Percentiles rank a stretch among this genome's conserved stretches.
Conservation (phyloP, 345 rosid genomes). For the Dovyalis caffra region DNA sequence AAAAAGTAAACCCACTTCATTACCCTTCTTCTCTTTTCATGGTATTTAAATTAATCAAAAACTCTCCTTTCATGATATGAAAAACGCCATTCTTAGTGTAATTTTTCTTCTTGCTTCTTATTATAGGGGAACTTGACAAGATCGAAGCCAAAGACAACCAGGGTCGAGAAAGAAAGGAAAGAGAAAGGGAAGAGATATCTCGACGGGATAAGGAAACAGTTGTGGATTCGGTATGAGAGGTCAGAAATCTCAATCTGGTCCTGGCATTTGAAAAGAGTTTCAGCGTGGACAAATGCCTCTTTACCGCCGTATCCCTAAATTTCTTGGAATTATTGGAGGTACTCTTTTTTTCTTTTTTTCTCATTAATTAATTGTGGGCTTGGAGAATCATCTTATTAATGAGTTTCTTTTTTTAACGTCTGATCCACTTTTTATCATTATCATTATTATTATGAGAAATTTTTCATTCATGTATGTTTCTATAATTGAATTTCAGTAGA, state of each 20-base stretch:
- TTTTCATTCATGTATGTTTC: too few species aligned
- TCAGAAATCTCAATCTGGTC: conserved; percentile 92
- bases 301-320: conserved; percentile 82
- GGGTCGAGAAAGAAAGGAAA: conserved; percentile 86
- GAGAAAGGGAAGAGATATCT: conserved; percentile 88
- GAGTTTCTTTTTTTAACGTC: too few species aligned
- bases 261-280: conserved; percentile 79
- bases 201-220: conserved; percentile 90
- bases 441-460: too few species aligned
- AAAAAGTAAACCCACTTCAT: too few species aligned
- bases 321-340: conserved; percentile 98
- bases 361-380: not conserved
- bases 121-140: not conserved
- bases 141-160: conserved; percentile 32
- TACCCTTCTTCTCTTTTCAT: conserved; percentile 14
- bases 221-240: conserved; percentile 98
- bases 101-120: not conserved
- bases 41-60: not conserved
- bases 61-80: not conserved
- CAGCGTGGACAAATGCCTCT: conserved; percentile 98
- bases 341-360: not conserved
- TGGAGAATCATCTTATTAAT: too few species aligned
- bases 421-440: not conserved
- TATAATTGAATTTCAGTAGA: too few species aligned
- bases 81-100: not conserved